A percentile compares a stretch with the other conserved stretches of the same genome.
Evolutionary conservation across 345 rosid species (phyloP).

Genomic region (Populus tremula): DNA sequence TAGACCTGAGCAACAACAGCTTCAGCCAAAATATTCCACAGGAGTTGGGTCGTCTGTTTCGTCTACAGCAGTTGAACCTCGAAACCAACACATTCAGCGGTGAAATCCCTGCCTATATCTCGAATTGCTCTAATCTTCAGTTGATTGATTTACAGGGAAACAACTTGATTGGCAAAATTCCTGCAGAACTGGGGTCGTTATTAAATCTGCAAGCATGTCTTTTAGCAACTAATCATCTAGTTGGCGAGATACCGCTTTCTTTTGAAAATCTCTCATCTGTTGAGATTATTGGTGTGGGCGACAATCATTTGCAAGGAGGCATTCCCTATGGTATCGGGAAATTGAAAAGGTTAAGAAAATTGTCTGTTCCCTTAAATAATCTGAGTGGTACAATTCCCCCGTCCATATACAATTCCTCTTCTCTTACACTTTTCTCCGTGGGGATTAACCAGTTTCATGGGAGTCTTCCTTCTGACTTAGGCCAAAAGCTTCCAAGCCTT

Average conservation of each 20-base stretch:
- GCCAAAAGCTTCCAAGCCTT: constrained; percentile 17
- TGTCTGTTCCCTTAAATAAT: background rate
- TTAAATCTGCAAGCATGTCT: background rate
- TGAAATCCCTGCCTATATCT: constrained; percentile 21
- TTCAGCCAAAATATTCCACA: constrained; percentile 21
- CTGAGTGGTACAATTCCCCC: constrained; percentile 5
- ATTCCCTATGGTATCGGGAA: background rate
- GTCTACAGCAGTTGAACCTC: constrained; percentile 13
- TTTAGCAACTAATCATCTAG: background rate
- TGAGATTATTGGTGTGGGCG: background rate
- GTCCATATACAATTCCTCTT: constrained; percentile 6
- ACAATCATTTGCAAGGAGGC: background rate
- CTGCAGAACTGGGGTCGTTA: constrained; percentile 6
- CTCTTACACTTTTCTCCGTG: background rate
- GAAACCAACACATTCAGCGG: constrained; percentile 23
- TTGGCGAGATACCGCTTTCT: background rate
- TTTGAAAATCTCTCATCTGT: background rate
- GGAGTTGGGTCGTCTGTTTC: constrained; percentile 28
- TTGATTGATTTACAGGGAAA: rapidly evolving
- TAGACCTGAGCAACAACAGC: constrained; percentile 19
- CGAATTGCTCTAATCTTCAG: background rate
- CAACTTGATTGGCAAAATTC: background rate
- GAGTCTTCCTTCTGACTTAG: background rate
- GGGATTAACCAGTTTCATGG: constrained; percentile 17
- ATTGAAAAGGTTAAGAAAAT: background rate